Conservation (phyloP, 176 grass and related monocot genomes). For the Carex kokanica region DNA sequence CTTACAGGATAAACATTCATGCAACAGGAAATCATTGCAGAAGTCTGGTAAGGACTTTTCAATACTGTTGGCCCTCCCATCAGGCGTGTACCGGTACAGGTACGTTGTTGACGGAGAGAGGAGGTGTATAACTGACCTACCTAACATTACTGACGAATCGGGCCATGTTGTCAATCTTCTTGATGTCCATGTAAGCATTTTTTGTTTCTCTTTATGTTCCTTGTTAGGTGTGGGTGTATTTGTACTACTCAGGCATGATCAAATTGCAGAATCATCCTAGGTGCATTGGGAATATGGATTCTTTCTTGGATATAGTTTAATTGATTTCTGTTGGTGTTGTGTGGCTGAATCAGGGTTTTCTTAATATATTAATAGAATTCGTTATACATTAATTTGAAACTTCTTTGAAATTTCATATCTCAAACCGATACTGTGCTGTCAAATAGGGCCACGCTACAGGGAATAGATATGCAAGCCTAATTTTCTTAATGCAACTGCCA, state of each 20-base stretch:
- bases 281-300: neutral
- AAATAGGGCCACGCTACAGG: neutral
- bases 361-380: neutral
- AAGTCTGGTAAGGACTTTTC: slow-evolving; percentile 92
- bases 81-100: slow-evolving; percentile 82
- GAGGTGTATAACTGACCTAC: slow-evolving; percentile 74
- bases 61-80: slow-evolving; percentile 78
- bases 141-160: slow-evolving; percentile 65
- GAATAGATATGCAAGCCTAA: neutral
- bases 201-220: neutral
- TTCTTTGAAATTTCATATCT: neutral
- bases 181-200: slow-evolving; percentile 85
- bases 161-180: slow-evolving; percentile 83
- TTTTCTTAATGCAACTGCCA: neutral
- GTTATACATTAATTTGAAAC: neutral
- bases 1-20: neutral
- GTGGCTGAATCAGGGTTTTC: neutral
- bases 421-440: neutral
- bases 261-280: neutral
- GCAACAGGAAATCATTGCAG: slow-evolving; percentile 72
- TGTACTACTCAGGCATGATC: neutral
- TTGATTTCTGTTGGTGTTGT: neutral
- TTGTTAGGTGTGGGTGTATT: neutral
- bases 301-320: neutral
- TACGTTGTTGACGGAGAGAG: slow-evolving; percentile 87